Evolutionary conservation across 2,329 filamentous ascomycete genomes (phyloP).

Genomic region (Thelonectria discophora): DNA sequence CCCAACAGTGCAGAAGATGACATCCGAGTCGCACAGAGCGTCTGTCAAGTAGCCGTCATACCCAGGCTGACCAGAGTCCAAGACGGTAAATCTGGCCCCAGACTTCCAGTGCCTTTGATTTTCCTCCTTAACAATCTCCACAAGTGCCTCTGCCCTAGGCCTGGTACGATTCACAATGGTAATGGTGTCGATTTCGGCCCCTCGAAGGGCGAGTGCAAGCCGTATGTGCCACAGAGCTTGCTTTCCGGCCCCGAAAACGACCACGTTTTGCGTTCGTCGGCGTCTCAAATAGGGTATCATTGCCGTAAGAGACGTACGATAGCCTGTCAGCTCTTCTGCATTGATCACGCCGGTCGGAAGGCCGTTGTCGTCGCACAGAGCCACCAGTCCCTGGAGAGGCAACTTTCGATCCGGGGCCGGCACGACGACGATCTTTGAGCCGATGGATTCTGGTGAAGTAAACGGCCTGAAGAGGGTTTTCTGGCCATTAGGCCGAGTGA

Average conservation of each 20-base stretch:
- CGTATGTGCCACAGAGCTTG: conserved; percentile 78
- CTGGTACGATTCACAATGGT: conserved; percentile 45
- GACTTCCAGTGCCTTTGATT: conserved; percentile 34
- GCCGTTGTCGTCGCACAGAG: conserved; percentile 20
- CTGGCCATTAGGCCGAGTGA: conserved; percentile 35
- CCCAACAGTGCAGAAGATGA: conserved; percentile 33
- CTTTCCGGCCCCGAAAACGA: conserved; percentile 74
- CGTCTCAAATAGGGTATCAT: conserved; percentile 65
- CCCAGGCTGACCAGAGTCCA: conserved; percentile 22
- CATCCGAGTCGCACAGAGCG: conserved; percentile 17
- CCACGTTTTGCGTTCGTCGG: conserved; percentile 55
- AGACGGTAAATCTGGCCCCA: not conserved
- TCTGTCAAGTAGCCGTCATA: conserved; percentile 12
- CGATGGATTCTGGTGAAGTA: conserved; percentile 32
- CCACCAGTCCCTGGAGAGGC: conserved; percentile 25
- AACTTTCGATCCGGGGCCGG: conserved; percentile 26
- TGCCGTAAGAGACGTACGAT: conserved; percentile 71
- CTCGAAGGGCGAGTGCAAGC: conserved; percentile 65
- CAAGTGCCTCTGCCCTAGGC: conserved; percentile 6
- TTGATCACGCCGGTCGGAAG: not conserved
- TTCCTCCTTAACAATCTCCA: conserved; percentile 22
- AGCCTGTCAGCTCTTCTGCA: conserved; percentile 58
- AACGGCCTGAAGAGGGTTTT: conserved; percentile 41
- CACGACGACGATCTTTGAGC: conserved; percentile 38
- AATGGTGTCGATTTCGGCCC: conserved; percentile 37